A percentile compares a stretch with the other conserved stretches of the same genome.
Conservation (phyloP, 768 basidiomycete species). For the Thelephora ganbajun region DNA sequence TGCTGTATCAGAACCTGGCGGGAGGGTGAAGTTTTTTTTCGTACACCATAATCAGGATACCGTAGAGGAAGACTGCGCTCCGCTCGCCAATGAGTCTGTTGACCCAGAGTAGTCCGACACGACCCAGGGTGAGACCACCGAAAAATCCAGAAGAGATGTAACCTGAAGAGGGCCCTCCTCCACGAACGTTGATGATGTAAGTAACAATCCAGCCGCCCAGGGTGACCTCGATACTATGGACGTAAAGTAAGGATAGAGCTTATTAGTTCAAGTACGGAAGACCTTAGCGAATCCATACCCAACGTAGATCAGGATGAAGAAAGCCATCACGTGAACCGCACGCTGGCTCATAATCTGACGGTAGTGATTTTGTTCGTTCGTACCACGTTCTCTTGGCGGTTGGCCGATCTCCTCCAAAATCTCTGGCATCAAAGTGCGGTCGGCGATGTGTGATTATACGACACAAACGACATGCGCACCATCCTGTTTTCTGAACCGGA, state of each 20-base stretch:
- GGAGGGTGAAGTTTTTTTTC: constrained; percentile 1
- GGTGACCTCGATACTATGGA: constrained; percentile 20
- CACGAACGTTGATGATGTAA: constrained; percentile 24
- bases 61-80: constrained; percentile 20
- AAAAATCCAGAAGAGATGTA: constrained; percentile 31
- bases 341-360: constrained; percentile 21
- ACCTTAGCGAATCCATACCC: constrained; percentile 9
- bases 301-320: constrained; percentile 28
- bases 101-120: constrained; percentile 1
- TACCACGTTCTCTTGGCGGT: constrained; percentile 17
- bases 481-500: constrained; percentile 17
- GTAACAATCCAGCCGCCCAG: constrained; percentile 35
- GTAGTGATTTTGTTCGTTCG: constrained; percentile 15
- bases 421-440: constrained; percentile 8
- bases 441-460: not conserved
- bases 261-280: too few relatives aligned
- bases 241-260: too few relatives aligned
- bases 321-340: constrained; percentile 23
- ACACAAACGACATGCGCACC: constrained; percentile 11
- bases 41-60: constrained; percentile 21
- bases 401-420: constrained; percentile 16
- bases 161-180: constrained; percentile 23
- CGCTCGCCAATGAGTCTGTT: constrained; percentile 19
- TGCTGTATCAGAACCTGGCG: not conserved
- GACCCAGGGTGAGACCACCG: constrained; percentile 15